These are phyloP conservation scores for Voacanga thouarsii DNA, from an alignment of 257 asterid genomes.

Conservation along the genomic window DNA sequence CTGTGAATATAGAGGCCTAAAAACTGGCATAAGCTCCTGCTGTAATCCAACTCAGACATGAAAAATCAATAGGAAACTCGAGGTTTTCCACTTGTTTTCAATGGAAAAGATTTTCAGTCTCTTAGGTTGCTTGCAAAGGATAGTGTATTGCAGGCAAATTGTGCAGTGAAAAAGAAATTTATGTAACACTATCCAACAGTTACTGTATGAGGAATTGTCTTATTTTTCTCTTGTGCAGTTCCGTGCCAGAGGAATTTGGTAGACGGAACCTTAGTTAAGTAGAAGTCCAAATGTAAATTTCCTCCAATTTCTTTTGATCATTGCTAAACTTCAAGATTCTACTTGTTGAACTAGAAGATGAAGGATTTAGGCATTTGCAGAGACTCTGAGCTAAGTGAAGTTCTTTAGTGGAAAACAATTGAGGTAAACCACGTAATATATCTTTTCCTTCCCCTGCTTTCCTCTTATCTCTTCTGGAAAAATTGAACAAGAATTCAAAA, in stretches of 20 bases:
- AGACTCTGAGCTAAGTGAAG: no score
- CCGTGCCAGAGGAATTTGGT: not conserved
- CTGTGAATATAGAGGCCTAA: constrained; percentile 9
- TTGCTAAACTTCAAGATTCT: no score
- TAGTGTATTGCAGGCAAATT: constrained; percentile 7
- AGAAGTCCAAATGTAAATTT: no score
- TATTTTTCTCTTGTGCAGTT: not conserved
- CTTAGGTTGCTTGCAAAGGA: constrained; percentile 7
- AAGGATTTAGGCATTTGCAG: no score
- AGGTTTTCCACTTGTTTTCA: constrained; percentile 4
- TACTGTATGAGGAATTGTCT: not conserved
- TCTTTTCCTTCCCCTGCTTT: no score
- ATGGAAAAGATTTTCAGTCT: not conserved
- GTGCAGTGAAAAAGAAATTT: constrained; percentile 11
- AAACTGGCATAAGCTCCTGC: not conserved
- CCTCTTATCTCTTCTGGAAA: no score
- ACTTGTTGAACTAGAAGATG: no score
- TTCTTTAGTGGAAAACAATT: no score
- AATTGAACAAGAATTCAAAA: no score
- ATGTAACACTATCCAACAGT: not conserved
- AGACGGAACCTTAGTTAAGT: not conserved
- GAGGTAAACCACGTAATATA: no score
- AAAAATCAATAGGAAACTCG: constrained; percentile 4
- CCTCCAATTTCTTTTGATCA: no score
- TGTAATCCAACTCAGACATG: not conserved